Evolutionary conservation across 495 filamentous ascomycete genomes (phyloP), one percentile per base, ranked within the genome.

Genomic region (Coniosporium apollinis): DNA sequence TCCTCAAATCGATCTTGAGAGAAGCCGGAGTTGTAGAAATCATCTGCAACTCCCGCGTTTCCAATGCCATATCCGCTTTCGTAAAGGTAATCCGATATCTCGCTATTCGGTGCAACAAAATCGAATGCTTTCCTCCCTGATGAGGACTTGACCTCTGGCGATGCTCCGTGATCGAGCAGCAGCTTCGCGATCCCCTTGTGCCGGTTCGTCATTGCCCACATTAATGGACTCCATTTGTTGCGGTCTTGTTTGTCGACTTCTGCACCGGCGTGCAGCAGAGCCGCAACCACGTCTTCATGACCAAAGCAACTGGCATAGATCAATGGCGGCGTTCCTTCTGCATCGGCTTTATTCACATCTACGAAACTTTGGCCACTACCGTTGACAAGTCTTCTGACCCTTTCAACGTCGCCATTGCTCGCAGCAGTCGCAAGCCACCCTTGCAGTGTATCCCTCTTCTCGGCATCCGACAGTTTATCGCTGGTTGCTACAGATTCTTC

Each of bases 271-370:
- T 83, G 70, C 21, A 99, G 65, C 22, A 99, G 72, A 21, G 77
- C 74, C 30, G 74, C 64, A 17, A 94, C 89, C 7, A 93, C 86
- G 22, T 78, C 72, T 60, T 93, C 81, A 55, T 99, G 89, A 25
- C 89, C 89, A 68, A 99, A 99, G 54, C 89, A 99, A 69, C 87
- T 94, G 5, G 89, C 89, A 59, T 99, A 99, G 38, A 99, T 92
- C 48, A 99, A 61, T 8, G 89, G 82, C 8, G 84, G 81, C 3
- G 87, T 94, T 3, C 89, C 89, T 46, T 99, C 89, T 54, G 92
- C 82, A 50, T 99, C 89, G 4, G 82, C 73, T 42, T 74, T 75
- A 60, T 99, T 82, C 30, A 94, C 69, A 59, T 96, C 84, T 30
- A 96, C 66, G 48, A 72, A 91, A 24, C 65, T 56, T 48, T 69